Evolutionary conservation across 1,284 basidiomycete species (phyloP).

Genomic region (Austropuccinia psidii): DNA sequence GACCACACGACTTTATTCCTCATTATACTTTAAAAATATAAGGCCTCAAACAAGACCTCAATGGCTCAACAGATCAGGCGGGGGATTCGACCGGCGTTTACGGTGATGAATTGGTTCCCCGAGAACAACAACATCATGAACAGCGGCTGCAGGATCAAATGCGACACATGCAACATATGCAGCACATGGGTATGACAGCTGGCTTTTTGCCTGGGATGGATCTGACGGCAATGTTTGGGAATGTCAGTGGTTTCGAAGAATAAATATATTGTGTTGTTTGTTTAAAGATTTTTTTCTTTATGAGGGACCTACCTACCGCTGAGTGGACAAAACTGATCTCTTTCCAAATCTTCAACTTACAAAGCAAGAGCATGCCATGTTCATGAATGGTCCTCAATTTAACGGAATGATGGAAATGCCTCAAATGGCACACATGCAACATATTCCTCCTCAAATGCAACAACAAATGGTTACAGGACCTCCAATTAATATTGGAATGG

Average conservation of each 20-base stretch:
- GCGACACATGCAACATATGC: constrained; percentile 35
- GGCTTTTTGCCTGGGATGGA: constrained; percentile 38
- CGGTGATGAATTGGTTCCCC: constrained; percentile 35
- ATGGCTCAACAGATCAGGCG: constrained; percentile 18
- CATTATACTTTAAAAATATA: background rate
- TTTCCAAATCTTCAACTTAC: background rate
- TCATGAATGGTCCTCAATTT: constrained; percentile 23
- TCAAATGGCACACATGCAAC: constrained; percentile 30
- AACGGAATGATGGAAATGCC: constrained; percentile 37
- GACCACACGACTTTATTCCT: background rate
- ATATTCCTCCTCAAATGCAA: constrained; percentile 21
- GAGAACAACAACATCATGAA: constrained; percentile 37
- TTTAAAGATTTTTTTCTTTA: background rate
- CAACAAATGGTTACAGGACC: constrained; percentile 12
- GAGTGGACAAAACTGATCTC: constrained; percentile 1
- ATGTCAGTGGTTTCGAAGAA: constrained; percentile 28
- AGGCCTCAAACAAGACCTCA: constrained; percentile 29
- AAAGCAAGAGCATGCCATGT: constrained; percentile 35
- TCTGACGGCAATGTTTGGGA: constrained; percentile 32
- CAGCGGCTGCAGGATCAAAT: constrained; percentile 35
- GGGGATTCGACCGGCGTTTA: constrained; percentile 17
- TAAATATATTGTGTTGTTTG: background rate
- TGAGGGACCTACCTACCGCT: background rate
- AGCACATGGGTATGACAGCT: constrained; percentile 28
- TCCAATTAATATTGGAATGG: background rate